Conservation (phyloP, 495 filamentous ascomycete species). For the Neurospora hispaniola region DNA sequence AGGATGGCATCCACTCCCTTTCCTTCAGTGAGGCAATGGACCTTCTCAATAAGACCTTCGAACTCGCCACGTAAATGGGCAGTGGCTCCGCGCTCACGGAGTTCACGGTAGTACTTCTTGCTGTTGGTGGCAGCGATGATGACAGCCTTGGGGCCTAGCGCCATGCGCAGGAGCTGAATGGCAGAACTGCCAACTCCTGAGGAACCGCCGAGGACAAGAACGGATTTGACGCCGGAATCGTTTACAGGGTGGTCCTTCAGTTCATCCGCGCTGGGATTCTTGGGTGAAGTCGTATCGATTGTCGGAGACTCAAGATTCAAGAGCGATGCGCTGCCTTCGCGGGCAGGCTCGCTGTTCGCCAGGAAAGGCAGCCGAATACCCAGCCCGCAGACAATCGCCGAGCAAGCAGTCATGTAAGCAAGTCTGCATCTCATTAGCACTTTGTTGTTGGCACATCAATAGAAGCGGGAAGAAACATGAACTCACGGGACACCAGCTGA, state of each 20-base stretch:
- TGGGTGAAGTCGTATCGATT: not conserved
- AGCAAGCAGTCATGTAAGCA: conserved; percentile 29
- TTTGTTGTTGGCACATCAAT: not conserved
- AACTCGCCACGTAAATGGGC: conserved; percentile 21
- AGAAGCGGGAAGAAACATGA: not conserved
- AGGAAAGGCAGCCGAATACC: conserved; percentile 24
- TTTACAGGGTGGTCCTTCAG: not conserved
- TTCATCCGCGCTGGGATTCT: not conserved
- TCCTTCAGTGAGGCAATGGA: conserved; percentile 2
- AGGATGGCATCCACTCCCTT: conserved; percentile 33
- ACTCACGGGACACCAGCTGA: conserved; percentile 33
- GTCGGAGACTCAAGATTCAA: not conserved
- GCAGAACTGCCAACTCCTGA: conserved; percentile 30
- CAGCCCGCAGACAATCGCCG: conserved; percentile 20
- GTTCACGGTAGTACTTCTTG: conserved; percentile 19
- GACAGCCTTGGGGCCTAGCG: conserved; percentile 18
- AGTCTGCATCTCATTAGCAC: conserved; percentile 17
- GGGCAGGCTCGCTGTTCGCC: conserved; percentile 2
- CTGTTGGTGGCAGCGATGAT: conserved; percentile 23
- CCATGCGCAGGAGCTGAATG: conserved; percentile 31
- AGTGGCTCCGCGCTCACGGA: conserved; percentile 4
- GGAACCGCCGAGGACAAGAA: conserved; percentile 35
- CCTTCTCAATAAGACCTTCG: not conserved
- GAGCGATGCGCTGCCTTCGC: not conserved
- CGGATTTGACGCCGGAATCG: conserved; percentile 9